Evolutionary conservation across 257 asterid genomes (phyloP).

Genomic region (Osmanthus fragrans): DNA sequence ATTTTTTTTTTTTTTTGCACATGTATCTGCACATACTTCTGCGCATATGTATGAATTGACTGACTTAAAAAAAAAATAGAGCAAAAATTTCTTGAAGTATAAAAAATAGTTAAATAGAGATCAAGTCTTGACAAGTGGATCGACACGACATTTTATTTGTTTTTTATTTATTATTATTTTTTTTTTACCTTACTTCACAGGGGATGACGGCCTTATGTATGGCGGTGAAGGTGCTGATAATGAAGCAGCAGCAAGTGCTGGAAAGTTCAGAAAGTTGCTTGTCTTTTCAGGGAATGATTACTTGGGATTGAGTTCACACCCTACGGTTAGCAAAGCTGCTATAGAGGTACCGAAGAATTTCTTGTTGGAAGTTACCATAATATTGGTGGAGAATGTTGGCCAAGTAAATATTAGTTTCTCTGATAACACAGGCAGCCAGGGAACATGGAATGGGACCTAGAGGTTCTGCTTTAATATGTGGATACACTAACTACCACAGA

Average conservation of each 20-base stretch:
- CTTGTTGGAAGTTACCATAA: neutral
- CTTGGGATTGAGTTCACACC: constrained; percentile 91
- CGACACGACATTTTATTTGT: neutral
- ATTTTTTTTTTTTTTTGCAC: neutral
- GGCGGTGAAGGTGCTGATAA: constrained; percentile 31
- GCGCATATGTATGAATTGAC: neutral
- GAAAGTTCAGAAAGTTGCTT: constrained; percentile 61
- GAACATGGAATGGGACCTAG: constrained; percentile 98
- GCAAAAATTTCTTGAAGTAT: neutral
- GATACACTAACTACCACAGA: constrained; percentile 91
- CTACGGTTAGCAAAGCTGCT: constrained; percentile 74
- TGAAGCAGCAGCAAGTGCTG: constrained; percentile 35
- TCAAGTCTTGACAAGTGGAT: neutral
- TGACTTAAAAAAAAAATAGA: neutral
- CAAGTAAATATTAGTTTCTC: constrained; percentile 10
- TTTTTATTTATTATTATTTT: too few species aligned
- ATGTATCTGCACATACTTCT: neutral
- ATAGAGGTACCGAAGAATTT: constrained; percentile 45
- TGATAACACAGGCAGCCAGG: constrained; percentile 65
- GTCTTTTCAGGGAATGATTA: constrained; percentile 96
- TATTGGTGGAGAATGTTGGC: neutral
- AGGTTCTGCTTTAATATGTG: constrained; percentile 96
- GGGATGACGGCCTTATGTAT: constrained; percentile 54
- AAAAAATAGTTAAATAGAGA: neutral
- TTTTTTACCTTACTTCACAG: constrained; percentile 27